Evolutionary conservation across 2,329 filamentous ascomycete genomes (phyloP).

Genomic region (Elsinoe arachidis): DNA sequence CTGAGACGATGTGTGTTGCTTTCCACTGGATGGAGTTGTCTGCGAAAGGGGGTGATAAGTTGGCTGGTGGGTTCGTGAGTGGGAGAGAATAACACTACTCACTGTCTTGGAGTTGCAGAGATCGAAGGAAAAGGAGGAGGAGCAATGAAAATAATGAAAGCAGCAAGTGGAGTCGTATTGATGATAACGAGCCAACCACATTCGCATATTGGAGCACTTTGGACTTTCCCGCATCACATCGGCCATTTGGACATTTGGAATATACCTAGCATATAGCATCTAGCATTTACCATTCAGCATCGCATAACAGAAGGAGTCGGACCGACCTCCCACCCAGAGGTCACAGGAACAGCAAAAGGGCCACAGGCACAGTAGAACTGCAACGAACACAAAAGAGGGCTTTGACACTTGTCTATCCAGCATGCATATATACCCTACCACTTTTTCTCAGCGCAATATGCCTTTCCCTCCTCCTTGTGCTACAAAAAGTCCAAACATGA

Average conservation of each 20-base stretch:
- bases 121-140: not conserved
- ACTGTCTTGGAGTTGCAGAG: not conserved
- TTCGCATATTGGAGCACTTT: not conserved
- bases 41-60: conserved; percentile 72
- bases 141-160: not conserved
- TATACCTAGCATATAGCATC: not conserved
- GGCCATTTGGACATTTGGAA: not conserved
- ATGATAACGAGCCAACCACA: too few species aligned
- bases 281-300: not conserved
- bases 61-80: conserved; percentile 46
- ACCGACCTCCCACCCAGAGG: not conserved
- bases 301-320: not conserved
- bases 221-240: not conserved
- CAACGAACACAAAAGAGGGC: not conserved
- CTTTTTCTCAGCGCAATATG: too few species aligned
- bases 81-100: not conserved
- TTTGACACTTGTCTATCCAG: not conserved
- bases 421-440: not conserved
- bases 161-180: too few species aligned
- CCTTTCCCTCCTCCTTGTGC: too few species aligned
- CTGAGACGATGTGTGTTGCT: conserved; percentile 83
- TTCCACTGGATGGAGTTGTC: conserved; percentile 96
- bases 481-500: too few species aligned
- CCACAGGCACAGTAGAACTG: not conserved
- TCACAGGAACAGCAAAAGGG: not conserved